Evolutionary conservation across 2,329 filamentous ascomycete species (phyloP), one percentile per base, ranked within the genome.

Genomic region (Colletotrichum tropicicola): DNA sequence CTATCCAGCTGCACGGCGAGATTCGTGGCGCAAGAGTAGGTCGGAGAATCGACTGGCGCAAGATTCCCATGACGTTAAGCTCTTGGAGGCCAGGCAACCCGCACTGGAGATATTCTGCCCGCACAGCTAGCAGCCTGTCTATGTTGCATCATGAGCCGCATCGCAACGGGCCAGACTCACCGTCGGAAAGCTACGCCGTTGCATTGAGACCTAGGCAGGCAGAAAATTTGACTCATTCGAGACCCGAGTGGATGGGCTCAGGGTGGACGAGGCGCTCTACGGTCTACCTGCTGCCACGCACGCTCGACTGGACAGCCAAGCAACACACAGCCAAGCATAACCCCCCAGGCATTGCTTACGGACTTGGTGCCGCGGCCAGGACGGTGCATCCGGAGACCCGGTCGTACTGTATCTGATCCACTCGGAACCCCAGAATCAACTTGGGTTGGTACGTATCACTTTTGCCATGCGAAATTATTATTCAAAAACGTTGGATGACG

Each of bases 321-420:
- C n/a, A n/a, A n/a, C n/a, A n/a, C n/a, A n/a, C n/a, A n/a, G n/a
- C n/a, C n/a, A n/a, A n/a, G n/a, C n/a, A n/a, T n/a, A n/a, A n/a
- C n/a, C n/a, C n/a, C n/a, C n/a, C n/a, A n/a, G n/a, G n/a, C n/a
- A n/a, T n/a, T n/a, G n/a, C 17, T 44, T 39, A 21, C 23, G 12
- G 45, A 37, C 47, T 53, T 56, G 58, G 32, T 54, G 19, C 28
- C 43, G 21, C 35, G 37, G 23, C 35, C 28, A 28, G 54, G 32
- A 55, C 49, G 48, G 61, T 51, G 58, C 48, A 65, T 65, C 61
- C 48, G 56, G 48, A 49, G 25, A 41, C 30, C 61, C 56, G 61
- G 41, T 61, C 25, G 28, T 65, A 55, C 39, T 28, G 49, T 55
- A 54, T 17, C 32, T 35, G 57, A 44, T 55, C 56, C 55, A 64